phyloP scores from a whole-genome alignment of 345 rosid genomes.

The Lepidium sativum region DNA sequence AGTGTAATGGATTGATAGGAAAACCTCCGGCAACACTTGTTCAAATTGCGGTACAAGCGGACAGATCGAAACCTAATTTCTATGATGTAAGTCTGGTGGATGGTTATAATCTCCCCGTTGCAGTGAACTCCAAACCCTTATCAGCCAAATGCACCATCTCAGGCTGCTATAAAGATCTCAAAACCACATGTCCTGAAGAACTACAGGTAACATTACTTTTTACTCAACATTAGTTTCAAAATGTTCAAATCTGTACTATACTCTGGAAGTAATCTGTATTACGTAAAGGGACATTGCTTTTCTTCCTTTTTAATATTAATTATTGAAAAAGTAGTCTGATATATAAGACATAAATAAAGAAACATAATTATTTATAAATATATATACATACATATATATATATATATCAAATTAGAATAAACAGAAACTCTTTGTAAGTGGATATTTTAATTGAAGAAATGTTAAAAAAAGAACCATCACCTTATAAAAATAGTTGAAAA shows the following conservation, averaged over 20 bases:
- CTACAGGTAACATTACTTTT: slow-evolving; percentile 23
- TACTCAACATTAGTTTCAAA: too few species aligned
- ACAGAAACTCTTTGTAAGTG: not conserved
- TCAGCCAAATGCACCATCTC: slow-evolving; percentile 42
- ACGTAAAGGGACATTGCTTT: not conserved
- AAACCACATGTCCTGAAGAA: slow-evolving; percentile 48
- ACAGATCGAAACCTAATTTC: slow-evolving; percentile 39
- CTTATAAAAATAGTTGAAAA: too few species aligned
- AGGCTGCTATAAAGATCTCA: slow-evolving; percentile 47
- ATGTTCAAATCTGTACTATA: too few species aligned
- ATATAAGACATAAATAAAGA: not conserved
- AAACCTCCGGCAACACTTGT: slow-evolving; percentile 68
- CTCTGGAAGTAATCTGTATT: too few species aligned
- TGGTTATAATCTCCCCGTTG: slow-evolving; percentile 67
- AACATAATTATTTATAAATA: not conserved
- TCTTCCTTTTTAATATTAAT: not conserved
- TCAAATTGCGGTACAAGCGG: slow-evolving; percentile 44
- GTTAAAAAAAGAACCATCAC: too few species aligned
- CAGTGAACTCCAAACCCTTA: slow-evolving; percentile 26
- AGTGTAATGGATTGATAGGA: slow-evolving; percentile 65
- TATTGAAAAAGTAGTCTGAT: not conserved
- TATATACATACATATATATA: not conserved
- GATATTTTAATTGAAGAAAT: not conserved
- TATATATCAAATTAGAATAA: not conserved
- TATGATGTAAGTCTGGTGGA: slow-evolving; percentile 80